Percentiles rank a stretch among this genome's conserved stretches.
phyloP scores from a whole-genome alignment of 2,329 filamentous ascomycete species.

The Coniochaeta ligniaria region DNA sequence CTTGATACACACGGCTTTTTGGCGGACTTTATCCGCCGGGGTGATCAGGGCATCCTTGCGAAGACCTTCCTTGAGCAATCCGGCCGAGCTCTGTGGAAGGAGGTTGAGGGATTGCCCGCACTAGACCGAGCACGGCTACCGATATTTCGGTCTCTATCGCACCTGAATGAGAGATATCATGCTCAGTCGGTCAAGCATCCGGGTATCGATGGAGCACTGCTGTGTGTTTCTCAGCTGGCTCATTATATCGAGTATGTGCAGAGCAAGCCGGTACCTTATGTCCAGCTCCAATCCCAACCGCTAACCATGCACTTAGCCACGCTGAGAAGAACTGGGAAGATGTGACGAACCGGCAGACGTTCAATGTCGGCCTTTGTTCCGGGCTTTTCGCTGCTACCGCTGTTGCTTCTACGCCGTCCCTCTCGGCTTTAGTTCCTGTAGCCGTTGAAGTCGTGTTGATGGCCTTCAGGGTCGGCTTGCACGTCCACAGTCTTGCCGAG shows the following conservation, averaged over 20 bases:
- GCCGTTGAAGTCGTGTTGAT: conserved; percentile 58
- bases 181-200: conserved; percentile 48
- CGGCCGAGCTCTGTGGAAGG: conserved; percentile 49
- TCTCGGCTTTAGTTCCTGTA: conserved; percentile 54
- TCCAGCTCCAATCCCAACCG: conserved; percentile 17
- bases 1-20: conserved; percentile 59
- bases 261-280: neutral
- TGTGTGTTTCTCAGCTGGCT: conserved; percentile 58
- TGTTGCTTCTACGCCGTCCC: conserved; percentile 54
- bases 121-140: conserved; percentile 53
- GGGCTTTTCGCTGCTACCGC: conserved; percentile 64
- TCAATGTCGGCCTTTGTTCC: conserved; percentile 60
- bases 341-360: conserved; percentile 41
- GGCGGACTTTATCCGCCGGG: conserved; percentile 41
- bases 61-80: conserved; percentile 55
- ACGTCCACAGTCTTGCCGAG: conserved; percentile 44
- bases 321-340: conserved; percentile 48
- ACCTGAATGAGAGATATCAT: conserved; percentile 59
- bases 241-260: conserved; percentile 60
- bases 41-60: conserved; percentile 42
- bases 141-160: conserved; percentile 53
- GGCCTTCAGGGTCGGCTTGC: conserved; percentile 57
- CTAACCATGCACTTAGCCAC: conserved; percentile 26
- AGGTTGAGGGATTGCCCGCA: conserved; percentile 49
- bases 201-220: conserved; percentile 56